Conservation (phyloP, 768 basidiomycete species). For the Rhizopogon roseolus region DNA sequence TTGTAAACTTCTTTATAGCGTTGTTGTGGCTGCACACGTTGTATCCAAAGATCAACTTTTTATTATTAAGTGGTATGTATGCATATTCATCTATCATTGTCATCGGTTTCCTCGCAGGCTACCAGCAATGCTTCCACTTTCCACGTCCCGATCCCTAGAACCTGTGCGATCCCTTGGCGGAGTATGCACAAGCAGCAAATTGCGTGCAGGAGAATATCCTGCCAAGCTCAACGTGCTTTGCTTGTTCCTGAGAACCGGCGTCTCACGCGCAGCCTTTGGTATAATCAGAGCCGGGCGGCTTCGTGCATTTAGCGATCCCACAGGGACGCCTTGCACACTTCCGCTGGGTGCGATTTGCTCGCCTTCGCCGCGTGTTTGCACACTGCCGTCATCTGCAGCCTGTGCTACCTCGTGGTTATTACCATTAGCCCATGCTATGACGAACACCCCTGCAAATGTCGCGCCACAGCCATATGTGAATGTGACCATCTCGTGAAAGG, state of each 20-base stretch:
- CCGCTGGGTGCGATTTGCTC: slow-evolving; percentile 14
- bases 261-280: slow-evolving; percentile 39
- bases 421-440: slow-evolving; percentile 63
- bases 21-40: neutral
- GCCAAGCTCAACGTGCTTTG: slow-evolving; percentile 58
- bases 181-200: slow-evolving; percentile 61
- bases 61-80: neutral
- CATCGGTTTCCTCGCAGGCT: slow-evolving; percentile 4
- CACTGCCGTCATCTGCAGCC: slow-evolving; percentile 20
- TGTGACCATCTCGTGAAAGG: slow-evolving; percentile 77
- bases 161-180: slow-evolving; percentile 48
- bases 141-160: slow-evolving; percentile 31
- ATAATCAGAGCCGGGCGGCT: slow-evolving; percentile 41
- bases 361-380: slow-evolving; percentile 5
- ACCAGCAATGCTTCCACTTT: slow-evolving; percentile 5
- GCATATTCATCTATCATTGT: neutral
- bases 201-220: slow-evolving; percentile 75
- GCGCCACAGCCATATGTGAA: slow-evolving; percentile 85
- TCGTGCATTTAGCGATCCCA: slow-evolving; percentile 19
- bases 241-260: slow-evolving; percentile 45
- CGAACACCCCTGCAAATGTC: slow-evolving; percentile 87
- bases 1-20: neutral
- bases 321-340: slow-evolving; percentile 16
- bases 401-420: slow-evolving; percentile 22
- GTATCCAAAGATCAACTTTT: neutral